Conservation (phyloP, 2,329 filamentous ascomycete species). For the Neofusicoccum sp. region DNA sequence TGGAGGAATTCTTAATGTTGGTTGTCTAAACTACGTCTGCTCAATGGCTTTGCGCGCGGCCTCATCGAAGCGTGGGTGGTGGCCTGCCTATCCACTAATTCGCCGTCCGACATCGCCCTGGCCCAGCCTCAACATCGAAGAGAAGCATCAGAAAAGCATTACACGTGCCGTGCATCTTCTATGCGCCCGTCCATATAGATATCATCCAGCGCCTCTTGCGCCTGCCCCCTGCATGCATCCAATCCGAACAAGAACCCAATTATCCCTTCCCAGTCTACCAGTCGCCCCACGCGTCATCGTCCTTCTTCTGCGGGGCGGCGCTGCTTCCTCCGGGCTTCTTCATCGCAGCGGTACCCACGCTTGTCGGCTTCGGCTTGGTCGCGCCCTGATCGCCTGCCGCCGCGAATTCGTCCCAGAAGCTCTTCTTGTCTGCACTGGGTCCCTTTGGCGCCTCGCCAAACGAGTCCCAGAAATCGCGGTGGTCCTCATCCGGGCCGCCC, state of each 20-base stretch:
- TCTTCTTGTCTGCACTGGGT: conserved; percentile 51
- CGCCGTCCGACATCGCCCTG: neutral
- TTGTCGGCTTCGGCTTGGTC: conserved; percentile 44
- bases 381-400: conserved; percentile 28
- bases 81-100: neutral
- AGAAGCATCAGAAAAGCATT: neutral
- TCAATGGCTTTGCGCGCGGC: neutral
- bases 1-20: too few relatives aligned
- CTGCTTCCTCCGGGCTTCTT: conserved; percentile 45
- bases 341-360: conserved; percentile 65
- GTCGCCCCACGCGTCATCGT: conserved; percentile 60
- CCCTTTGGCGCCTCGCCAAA: conserved; percentile 67
- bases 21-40: neutral
- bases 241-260: conserved; percentile 13
- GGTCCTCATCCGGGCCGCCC: conserved; percentile 38
- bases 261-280: conserved; percentile 36
- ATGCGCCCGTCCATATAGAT: neutral
- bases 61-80: neutral
- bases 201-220: neutral
- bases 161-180: neutral
- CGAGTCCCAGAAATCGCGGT: conserved; percentile 88
- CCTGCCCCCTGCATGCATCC: neutral
- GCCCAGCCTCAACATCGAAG: neutral
- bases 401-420: conserved; percentile 52
- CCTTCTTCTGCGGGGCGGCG: conserved; percentile 40